These are phyloP conservation scores for Cryptococcus depauperatus DNA, from an alignment of 1,284 basidiomycete genomes.

Conservation along the genomic window DNA sequence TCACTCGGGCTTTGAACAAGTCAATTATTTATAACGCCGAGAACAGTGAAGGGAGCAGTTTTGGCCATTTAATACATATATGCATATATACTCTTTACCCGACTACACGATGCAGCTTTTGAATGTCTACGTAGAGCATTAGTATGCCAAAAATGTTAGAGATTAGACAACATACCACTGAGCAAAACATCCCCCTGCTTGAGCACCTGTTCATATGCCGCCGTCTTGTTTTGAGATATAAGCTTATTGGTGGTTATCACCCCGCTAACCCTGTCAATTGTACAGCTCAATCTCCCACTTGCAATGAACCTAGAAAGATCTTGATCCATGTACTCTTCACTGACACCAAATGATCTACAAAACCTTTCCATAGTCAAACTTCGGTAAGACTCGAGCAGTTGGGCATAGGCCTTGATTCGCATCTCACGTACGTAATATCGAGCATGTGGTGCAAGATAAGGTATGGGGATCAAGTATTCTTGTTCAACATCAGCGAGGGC, in stretches of 20 bases:
- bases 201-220: constrained; percentile 82
- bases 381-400: constrained; percentile 84
- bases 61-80: background rate
- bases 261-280: constrained; percentile 89
- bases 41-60: too few relatives aligned
- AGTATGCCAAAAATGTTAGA: background rate
- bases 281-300: constrained; percentile 75
- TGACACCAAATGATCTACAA: constrained; percentile 81
- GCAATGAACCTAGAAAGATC: constrained; percentile 92
- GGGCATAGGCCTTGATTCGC: constrained; percentile 89
- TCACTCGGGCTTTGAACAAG: too few relatives aligned
- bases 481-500: constrained; percentile 85
- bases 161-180: constrained; percentile 48
- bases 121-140: constrained; percentile 33
- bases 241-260: constrained; percentile 89
- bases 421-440: constrained; percentile 92
- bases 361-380: constrained; percentile 84
- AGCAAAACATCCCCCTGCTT: constrained; percentile 82
- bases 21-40: too few relatives aligned
- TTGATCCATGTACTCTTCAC: constrained; percentile 79
- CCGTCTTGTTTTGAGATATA: constrained; percentile 65
- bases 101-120: constrained; percentile 43
- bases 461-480: constrained; percentile 74
- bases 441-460: constrained; percentile 75
- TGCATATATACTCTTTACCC: constrained; percentile 21